Percentiles rank a stretch among this genome's conserved stretches.
Conservation (phyloP, 805 yeast genomes). For the Sungouiella blattae region DNA sequence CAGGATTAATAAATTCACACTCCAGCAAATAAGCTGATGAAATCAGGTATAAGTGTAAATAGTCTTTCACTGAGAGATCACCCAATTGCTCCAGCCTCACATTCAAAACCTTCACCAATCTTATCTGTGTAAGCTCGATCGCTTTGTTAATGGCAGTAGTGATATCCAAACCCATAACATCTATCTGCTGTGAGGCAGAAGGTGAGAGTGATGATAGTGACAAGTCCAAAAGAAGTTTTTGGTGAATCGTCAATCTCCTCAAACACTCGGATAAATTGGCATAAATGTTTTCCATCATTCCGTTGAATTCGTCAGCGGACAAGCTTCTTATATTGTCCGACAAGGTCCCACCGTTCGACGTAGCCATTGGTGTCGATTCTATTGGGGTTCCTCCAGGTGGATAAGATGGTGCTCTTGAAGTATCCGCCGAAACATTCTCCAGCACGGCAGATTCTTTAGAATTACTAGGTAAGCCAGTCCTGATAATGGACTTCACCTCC, state of each 20-base stretch:
- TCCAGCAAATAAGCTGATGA: constrained; percentile 71
- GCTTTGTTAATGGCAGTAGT: constrained; percentile 62
- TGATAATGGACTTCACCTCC: constrained; percentile 72
- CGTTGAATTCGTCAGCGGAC: constrained; percentile 72
- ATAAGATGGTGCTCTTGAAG: constrained; percentile 1
- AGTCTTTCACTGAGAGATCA: constrained; percentile 52
- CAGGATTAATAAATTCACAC: constrained; percentile 76
- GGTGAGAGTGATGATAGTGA: constrained; percentile 42
- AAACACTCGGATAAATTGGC: constrained; percentile 67
- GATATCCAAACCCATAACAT: constrained; percentile 63
- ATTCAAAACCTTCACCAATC: constrained; percentile 73
- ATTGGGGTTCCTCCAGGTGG: constrained; percentile 3
- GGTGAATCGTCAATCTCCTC: constrained; percentile 71
- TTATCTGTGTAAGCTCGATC: constrained; percentile 65
- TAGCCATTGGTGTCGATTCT: constrained; percentile 1
- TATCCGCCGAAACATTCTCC: constrained; percentile 1
- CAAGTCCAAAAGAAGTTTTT: constrained; percentile 70
- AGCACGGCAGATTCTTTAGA: constrained; percentile 4
- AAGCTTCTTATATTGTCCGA: constrained; percentile 54
- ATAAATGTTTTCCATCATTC: constrained; percentile 59
- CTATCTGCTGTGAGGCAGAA: constrained; percentile 18
- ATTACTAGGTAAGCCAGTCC: constrained; percentile 22
- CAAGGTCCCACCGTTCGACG: constrained; percentile 17
- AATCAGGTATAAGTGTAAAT: constrained; percentile 62
- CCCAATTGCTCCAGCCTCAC: constrained; percentile 75